Evolutionary conservation across 495 filamentous ascomycete genomes (phyloP).

Genomic region (Neurospora terricola): DNA sequence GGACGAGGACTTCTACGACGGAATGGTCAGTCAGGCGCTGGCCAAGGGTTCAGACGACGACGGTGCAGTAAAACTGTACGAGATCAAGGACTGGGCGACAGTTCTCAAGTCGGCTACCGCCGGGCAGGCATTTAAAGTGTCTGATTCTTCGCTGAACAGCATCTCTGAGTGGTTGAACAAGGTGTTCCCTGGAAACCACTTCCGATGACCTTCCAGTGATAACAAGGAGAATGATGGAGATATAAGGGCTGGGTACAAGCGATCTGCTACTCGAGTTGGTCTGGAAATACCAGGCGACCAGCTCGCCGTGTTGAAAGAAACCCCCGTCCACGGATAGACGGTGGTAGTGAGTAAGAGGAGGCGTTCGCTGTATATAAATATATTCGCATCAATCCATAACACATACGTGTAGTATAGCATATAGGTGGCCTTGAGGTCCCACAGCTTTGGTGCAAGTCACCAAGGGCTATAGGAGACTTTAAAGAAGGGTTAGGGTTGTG

Average conservation of each 20-base stretch:
- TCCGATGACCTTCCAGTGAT: not conserved
- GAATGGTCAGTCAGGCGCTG: slow-evolving; percentile 10
- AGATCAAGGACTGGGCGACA: not conserved
- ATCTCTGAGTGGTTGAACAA: not conserved
- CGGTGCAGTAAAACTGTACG: not conserved
- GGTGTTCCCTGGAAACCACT: not conserved
- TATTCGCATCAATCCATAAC: too few relatives aligned
- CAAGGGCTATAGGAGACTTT: not conserved
- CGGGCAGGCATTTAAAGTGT: not conserved
- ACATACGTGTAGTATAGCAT: not conserved
- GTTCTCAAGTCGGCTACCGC: not conserved
- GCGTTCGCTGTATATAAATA: too few relatives aligned
- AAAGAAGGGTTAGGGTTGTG: slow-evolving; percentile 2
- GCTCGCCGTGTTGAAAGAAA: not conserved
- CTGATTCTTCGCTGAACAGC: not conserved
- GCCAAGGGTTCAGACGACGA: not conserved
- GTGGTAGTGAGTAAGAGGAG: too few relatives aligned
- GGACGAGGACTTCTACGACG: slow-evolving; percentile 5
- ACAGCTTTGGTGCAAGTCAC: not conserved
- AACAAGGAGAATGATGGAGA: not conserved
- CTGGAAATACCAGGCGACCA: not conserved
- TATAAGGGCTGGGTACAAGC: not conserved
- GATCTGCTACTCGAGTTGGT: not conserved
- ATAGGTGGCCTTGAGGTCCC: not conserved
- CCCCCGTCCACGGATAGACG: not conserved